Conservation (phyloP, 495 filamentous ascomycete species). For the Corynascus novoguineensis region DNA sequence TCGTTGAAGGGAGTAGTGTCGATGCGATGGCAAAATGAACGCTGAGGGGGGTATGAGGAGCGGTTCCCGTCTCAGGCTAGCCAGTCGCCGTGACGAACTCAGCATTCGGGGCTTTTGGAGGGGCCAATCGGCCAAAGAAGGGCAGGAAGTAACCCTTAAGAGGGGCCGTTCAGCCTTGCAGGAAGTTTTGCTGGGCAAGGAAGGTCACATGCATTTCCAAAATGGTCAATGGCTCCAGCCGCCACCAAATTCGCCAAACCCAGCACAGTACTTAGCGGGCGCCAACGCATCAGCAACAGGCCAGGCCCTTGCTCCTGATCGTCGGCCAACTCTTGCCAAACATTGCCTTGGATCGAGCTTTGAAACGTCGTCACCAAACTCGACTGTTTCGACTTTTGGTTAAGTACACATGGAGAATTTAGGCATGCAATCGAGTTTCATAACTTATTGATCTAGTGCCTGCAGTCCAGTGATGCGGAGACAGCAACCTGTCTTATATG, state of each 20-base stretch:
- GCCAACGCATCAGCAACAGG: neutral
- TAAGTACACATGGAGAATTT: neutral
- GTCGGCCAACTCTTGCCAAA: neutral
- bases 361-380: neutral
- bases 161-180: conserved; percentile 14
- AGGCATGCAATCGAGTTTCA: neutral
- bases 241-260: neutral
- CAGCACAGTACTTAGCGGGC: neutral
- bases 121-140: conserved; percentile 23
- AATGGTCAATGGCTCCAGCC: neutral
- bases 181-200: conserved; percentile 19
- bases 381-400: neutral
- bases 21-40: conserved; percentile 18
- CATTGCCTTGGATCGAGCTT: neutral
- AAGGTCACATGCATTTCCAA: conserved; percentile 13
- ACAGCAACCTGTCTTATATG: neutral
- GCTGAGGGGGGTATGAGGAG: conserved; percentile 22
- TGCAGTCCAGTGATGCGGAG: neutral
- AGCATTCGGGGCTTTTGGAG: conserved; percentile 29
- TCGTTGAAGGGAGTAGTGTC: conserved; percentile 19
- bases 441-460: neutral
- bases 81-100: conserved; percentile 29
- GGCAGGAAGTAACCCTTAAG: conserved; percentile 19
- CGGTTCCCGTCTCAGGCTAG: conserved; percentile 24
- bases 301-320: neutral